A percentile compares a stretch with the other conserved stretches of the same genome.
Evolutionary conservation across 371 early-diverging fungal genomes (phyloP).

Genomic region (Blakeslea trispora): DNA sequence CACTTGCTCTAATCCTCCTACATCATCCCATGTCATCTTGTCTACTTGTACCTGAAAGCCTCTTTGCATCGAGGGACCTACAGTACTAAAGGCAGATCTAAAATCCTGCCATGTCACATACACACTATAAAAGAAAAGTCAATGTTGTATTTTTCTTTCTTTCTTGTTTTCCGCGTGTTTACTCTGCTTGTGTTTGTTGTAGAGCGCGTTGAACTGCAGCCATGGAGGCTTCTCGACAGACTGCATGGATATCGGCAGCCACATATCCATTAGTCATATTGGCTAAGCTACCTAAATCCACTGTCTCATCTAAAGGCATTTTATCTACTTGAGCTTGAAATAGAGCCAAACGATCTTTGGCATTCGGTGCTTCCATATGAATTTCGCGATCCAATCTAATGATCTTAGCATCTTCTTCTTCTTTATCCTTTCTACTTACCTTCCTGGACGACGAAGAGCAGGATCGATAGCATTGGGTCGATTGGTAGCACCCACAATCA

Average conservation of each 20-base stretch:
- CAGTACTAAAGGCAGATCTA: constrained; percentile 61
- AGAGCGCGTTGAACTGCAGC: constrained; percentile 55
- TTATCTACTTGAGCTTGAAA: constrained; percentile 55
- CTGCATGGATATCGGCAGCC: constrained; percentile 93
- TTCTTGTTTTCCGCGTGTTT: too few relatives aligned
- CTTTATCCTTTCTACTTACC: constrained; percentile 61
- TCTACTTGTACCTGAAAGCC: constrained; percentile 65
- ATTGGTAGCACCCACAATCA: constrained; percentile 98
- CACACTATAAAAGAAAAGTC: constrained; percentile 16
- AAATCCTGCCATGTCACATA: constrained; percentile 58
- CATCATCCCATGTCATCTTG: constrained; percentile 78
- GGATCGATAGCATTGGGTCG: constrained; percentile 97
- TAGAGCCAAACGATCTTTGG: constrained; percentile 61
- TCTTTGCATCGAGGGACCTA: constrained; percentile 68
- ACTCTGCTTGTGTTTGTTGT: constrained; percentile 12
- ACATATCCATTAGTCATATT: constrained; percentile 94
- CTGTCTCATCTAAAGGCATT: constrained; percentile 56
- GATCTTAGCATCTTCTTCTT: too few relatives aligned
- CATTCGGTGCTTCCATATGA: constrained; percentile 78
- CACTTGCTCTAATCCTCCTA: constrained; percentile 94
- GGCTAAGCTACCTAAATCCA: constrained; percentile 69
- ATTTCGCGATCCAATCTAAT: constrained; percentile 93
- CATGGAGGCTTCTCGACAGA: constrained; percentile 89
- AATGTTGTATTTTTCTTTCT: too few relatives aligned
- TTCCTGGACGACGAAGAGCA: constrained; percentile 96